These are phyloP conservation scores for Fusarium torreyae DNA, from an alignment of 2,329 filamentous ascomycete species.

Conservation along the genomic window DNA sequence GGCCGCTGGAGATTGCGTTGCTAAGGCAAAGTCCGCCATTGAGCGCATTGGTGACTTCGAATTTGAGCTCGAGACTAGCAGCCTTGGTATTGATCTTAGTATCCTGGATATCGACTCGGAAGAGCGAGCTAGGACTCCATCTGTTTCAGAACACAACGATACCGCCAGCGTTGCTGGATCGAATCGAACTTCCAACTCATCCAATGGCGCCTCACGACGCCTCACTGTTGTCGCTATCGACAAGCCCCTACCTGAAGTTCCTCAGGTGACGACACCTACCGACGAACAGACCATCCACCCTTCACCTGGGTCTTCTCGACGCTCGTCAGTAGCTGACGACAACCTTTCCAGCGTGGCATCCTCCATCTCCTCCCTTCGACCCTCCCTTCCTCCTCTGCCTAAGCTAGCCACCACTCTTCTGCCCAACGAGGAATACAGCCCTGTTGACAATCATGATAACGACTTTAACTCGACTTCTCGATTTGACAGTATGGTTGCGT, in stretches of 20 bases:
- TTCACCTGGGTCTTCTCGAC: conserved; percentile 59
- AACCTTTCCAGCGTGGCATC: conserved; percentile 61
- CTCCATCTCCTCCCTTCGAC: conserved; percentile 64
- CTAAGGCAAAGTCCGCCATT: conserved; percentile 86
- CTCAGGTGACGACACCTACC: conserved; percentile 64
- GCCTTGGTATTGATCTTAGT: conserved; percentile 70
- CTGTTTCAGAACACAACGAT: conserved; percentile 56
- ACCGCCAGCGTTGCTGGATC: conserved; percentile 59
- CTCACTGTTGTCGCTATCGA: conserved; percentile 66
- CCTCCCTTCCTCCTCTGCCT: conserved; percentile 69
- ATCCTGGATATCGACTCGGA: conserved; percentile 62
- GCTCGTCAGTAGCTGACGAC: conserved; percentile 61
- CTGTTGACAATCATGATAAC: conserved; percentile 64
- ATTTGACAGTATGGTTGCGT: conserved; percentile 80
- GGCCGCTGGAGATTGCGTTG: conserved; percentile 91
- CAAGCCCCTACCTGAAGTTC: conserved; percentile 78
- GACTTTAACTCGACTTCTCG: conserved; percentile 69
- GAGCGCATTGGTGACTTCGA: conserved; percentile 94
- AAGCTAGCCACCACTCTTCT: conserved; percentile 68
- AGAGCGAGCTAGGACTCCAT: conserved; percentile 54
- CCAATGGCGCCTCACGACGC: conserved; percentile 57
- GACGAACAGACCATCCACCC: conserved; percentile 51
- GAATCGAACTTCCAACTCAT: conserved; percentile 55
- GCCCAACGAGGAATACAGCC: conserved; percentile 64
- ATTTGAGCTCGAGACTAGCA: conserved; percentile 76